Evolutionary conservation across 768 basidiomycete genomes (phyloP), one percentile per base, ranked within the genome.

Genomic region (Daedaleopsis nitida): DNA sequence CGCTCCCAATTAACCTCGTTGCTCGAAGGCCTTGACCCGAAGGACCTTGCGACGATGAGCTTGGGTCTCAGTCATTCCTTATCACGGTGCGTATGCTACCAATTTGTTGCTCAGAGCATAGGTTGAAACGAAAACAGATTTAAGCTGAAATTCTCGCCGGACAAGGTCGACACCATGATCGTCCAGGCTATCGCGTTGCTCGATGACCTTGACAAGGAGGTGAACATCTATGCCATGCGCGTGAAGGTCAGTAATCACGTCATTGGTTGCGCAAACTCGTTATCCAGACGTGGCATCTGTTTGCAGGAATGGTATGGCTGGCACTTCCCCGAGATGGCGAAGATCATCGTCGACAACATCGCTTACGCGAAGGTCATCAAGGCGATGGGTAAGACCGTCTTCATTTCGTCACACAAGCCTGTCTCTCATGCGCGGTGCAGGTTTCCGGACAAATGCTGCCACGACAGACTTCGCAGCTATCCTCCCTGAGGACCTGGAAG

Each of bases 291-390:
- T 35, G 13, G n/a, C 8, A 52, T 32, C 27, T 32, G 27, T 32
- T 32, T 44, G n/a, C 68, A 97, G 96, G 97, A 99, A 85, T 99
- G 97, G 97, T 99, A 99, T 69, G 97, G 97, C 39, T 99, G 97
- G 97, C 97, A 99, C 80, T 99, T 99, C 84, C 97, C 97, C 5
- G 97, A 99, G 77, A 92, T 99, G 90, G 91, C 89, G 60, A 98
- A 98, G 80, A 98, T 99, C 73, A 91, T 99, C 66, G 86, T 88
- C 61, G 97, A 99, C 81, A 99, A 97, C 77, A 78, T 96, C 60
- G 96, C 96, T 19, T 98, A 98, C 74, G 96, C 97, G 62, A 97
- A 94, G 78, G 89, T 91, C 59, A 86, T 99, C 68, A 90, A 89
- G 58, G 76, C 83, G 37, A 96, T 99, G 96, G 97, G 92, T 87